Conservation (phyloP, 768 basidiomycete species). For the Hygrocybe punicea region DNA sequence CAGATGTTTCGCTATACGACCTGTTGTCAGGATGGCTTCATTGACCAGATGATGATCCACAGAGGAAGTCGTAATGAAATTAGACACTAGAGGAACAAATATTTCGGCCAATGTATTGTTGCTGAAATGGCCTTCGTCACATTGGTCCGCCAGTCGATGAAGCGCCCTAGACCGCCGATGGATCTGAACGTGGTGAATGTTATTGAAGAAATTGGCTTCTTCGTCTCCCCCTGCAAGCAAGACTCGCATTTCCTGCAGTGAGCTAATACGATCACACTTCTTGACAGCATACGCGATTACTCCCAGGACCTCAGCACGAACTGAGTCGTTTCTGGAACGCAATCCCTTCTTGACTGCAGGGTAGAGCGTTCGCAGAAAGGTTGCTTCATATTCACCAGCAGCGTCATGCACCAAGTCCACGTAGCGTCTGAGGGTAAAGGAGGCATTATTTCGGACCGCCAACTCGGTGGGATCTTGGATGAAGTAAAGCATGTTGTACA, state of each 20-base stretch:
- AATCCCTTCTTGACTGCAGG: conserved; percentile 79
- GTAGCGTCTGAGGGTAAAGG: conserved; percentile 73
- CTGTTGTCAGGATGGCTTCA: conserved; percentile 80
- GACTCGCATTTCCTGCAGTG: conserved; percentile 75
- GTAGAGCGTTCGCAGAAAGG: conserved; percentile 64
- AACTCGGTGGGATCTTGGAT: conserved; percentile 89
- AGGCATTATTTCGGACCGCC: conserved; percentile 78
- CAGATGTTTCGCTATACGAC: conserved; percentile 71
- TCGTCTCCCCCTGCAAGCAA: conserved; percentile 84
- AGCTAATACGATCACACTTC: conserved; percentile 53
- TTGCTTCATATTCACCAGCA: conserved; percentile 44
- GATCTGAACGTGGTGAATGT: conserved; percentile 88
- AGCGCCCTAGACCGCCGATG: conserved; percentile 87
- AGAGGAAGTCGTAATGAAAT: conserved; percentile 64
- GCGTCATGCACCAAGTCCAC: conserved; percentile 54
- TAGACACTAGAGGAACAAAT: conserved; percentile 82
- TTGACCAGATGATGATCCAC: conserved; percentile 85
- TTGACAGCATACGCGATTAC: conserved; percentile 75
- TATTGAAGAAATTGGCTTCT: conserved; percentile 96
- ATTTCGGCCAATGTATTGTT: conserved; percentile 73
- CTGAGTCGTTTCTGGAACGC: conserved; percentile 76
- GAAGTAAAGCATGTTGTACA: conserved; percentile 80
- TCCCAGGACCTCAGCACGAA: conserved; percentile 78
- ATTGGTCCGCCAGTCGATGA: conserved; percentile 76
- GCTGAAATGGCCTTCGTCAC: conserved; percentile 59